These are phyloP conservation scores for Kurtzmaniella quercitrusa DNA, from an alignment of 1,139 yeast genomes.

Conservation along the genomic window DNA sequence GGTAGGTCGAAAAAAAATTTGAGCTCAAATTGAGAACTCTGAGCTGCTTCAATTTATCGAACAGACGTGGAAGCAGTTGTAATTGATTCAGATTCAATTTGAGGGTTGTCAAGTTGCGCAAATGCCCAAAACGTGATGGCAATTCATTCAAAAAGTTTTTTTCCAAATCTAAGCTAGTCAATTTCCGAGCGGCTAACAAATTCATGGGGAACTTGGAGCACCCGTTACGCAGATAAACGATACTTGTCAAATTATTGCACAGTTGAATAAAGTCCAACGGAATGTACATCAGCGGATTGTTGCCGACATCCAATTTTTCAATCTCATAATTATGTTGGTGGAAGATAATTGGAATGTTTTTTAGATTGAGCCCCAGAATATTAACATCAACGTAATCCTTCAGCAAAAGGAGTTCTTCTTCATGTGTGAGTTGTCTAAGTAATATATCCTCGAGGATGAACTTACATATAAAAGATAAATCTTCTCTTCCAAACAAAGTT, in stretches of 20 bases:
- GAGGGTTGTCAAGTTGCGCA: constrained; percentile 51
- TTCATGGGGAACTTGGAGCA: constrained; percentile 71
- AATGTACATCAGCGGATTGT: constrained; percentile 79
- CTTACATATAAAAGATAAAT: constrained; percentile 79
- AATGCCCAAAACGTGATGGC: constrained; percentile 54
- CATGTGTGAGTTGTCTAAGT: constrained; percentile 62
- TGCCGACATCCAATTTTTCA: constrained; percentile 76
- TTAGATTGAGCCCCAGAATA: constrained; percentile 68
- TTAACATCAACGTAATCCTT: constrained; percentile 74
- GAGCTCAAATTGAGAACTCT: constrained; percentile 72
- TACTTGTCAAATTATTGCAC: constrained; percentile 63
- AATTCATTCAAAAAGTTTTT: constrained; percentile 68
- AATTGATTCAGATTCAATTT: constrained; percentile 74
- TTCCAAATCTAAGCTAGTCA: constrained; percentile 72
- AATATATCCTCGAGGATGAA: constrained; percentile 74
- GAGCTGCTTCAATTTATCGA: constrained; percentile 54
- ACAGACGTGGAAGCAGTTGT: constrained; percentile 57
- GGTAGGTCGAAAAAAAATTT: constrained; percentile 67
- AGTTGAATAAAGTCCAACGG: constrained; percentile 86
- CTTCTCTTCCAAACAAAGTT: constrained; percentile 81
- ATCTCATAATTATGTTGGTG: constrained; percentile 82
- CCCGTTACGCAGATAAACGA: constrained; percentile 71
- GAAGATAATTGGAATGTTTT: constrained; percentile 79
- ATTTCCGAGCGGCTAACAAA: constrained; percentile 62
- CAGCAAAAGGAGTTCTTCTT: constrained; percentile 60